These are phyloP conservation scores for Recurvomyces mirabilis DNA, from an alignment of 495 filamentous ascomycete species.

Conservation along the genomic window DNA sequence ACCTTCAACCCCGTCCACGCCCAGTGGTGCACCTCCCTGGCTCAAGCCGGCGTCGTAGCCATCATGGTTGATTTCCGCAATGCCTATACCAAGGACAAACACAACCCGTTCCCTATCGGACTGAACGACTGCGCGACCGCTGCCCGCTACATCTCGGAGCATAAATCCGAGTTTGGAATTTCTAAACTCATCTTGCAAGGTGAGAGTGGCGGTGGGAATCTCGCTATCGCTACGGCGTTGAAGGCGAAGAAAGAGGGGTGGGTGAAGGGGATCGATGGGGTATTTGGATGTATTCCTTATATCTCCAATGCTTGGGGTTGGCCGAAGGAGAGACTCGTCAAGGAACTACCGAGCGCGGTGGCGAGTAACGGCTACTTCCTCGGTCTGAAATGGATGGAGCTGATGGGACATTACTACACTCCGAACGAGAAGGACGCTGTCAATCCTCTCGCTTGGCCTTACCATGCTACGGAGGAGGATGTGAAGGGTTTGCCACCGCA, in stretches of 20 bases:
- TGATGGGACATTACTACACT: slow-evolving; percentile 9
- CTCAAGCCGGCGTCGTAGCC: slow-evolving; percentile 9
- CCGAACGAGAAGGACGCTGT: slow-evolving; percentile 1
- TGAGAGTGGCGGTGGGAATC: slow-evolving; percentile 20
- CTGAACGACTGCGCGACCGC: slow-evolving; percentile 19
- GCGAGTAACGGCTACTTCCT: slow-evolving; percentile 20
- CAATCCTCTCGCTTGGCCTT: slow-evolving; percentile 22
- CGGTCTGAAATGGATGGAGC: background rate
- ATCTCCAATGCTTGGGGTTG: slow-evolving; percentile 13
- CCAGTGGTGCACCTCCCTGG: slow-evolving; percentile 9
- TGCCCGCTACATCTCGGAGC: slow-evolving; percentile 6
- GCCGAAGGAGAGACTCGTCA: slow-evolving; percentile 5
- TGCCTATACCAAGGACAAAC: slow-evolving; percentile 6
- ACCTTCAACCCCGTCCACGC: slow-evolving; percentile 14
- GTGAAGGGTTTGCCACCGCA: slow-evolving; percentile 20
- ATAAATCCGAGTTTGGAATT: slow-evolving; percentile 13
- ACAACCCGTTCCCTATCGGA: slow-evolving; percentile 19
- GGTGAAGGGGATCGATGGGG: slow-evolving; percentile 12
- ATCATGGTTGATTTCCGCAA: slow-evolving; percentile 23
- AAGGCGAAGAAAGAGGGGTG: slow-evolving; percentile 16
- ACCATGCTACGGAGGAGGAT: slow-evolving; percentile 15
- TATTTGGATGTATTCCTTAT: slow-evolving; percentile 15
- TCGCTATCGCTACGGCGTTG: slow-evolving; percentile 11
- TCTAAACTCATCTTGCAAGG: slow-evolving; percentile 16
- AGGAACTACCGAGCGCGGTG: slow-evolving; percentile 17